Evolutionary conservation across 176 grass and related monocot genomes (phyloP), one percentile per base, ranked within the genome.

Genomic region (Musa itinerans): DNA sequence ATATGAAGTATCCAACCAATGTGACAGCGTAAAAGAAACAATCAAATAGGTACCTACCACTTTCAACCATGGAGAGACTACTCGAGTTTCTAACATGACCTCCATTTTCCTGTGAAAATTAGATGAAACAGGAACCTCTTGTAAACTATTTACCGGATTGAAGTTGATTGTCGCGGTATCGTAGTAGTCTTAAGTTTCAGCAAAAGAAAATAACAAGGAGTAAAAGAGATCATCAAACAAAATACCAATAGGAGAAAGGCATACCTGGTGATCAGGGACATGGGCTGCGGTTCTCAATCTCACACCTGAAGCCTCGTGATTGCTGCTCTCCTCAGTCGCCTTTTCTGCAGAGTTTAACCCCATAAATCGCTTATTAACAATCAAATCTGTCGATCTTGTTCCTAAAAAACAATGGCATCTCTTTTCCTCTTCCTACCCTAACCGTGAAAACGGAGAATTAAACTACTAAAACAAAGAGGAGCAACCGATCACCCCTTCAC

Each of bases 51-150:
- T 19, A 29, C 67, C 1, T 78, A 99, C 95, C 90, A 84, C 95
- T 94, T 55, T 86, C 93, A 70, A 88, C 23, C 82, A 87, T 83
- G 72, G 90, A 97, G 74, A 93, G 50, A 52, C 79, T 97, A 80
- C 93, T 97, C 6, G 85, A 77, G 21, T 80, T 97, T 83, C 95
- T 87, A 53, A 74, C 86, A 85, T 99, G 95, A 79, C 81, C 54
- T 56, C 82, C 85, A 80, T 84, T 88, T 78, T 83, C 84, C 91
- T 99, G 86, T 76, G 49, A 50, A 65, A 64, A 57, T 73, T 71
- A 25, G 57, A 71, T 24, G 19, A 43, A 26, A 11, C 10, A 25
- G 10, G 9, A 52, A 43, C 34, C 25, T 66, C 34, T 80, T 53
- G 17, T 55, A 68, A 9, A 83, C 13, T 58, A 68, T 22, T 25